Base-by-base conservation (phyloP, 2,329 filamentous ascomycete genomes). In the Conoideocrella luteorostrata region DNA sequence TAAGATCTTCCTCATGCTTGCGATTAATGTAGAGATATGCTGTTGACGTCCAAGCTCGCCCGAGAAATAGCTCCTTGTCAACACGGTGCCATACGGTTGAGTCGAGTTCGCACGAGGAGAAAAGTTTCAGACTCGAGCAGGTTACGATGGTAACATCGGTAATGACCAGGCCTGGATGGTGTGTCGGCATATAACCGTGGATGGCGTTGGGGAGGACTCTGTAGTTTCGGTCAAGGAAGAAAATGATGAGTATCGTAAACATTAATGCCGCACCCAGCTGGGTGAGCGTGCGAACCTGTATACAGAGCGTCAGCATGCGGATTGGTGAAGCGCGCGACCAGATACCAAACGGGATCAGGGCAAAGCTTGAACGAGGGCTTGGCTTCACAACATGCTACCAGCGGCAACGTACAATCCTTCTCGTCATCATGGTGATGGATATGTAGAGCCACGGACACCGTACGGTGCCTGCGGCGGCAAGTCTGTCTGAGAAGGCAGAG, bases 201-300 rank as follows among this genome's bases (percentile, higher is more conserved):
- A 96, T 84, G 47, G 84, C 79, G 56, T 82, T 81, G 33, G 90
- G 90, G 28, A 96, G 80, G 47, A 96, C 85, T 53, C 86, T 79
- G 70, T 93, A 95, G 61, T 85, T 87, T 59, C 83, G 86, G 68
- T 96, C 90, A 70, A 95, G 82, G 63, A 95, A 76, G 64, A 91
- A 81, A 52, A 89, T 66, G 56, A 91, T 66, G 55, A 90, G 60
- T 53, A 91, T 71, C 53, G 84, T 78, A 57, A 88, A 70, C 52
- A 77, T 61, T 44, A 78, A 72, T 45, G 88, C 72, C 45, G 80
- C 71, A 51, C 76, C 71, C 59, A 93, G 79, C 75, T 96, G 88
- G 60, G 85, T 72, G 58, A 84, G 78, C 51, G 88, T 88, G 54
- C 77, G 76, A 53, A 79, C 72, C 77, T 80, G 47, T 11, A 30